Evolutionary conservation across 257 asterid genomes (phyloP).

Genomic region (Ligustrum vulgare): DNA sequence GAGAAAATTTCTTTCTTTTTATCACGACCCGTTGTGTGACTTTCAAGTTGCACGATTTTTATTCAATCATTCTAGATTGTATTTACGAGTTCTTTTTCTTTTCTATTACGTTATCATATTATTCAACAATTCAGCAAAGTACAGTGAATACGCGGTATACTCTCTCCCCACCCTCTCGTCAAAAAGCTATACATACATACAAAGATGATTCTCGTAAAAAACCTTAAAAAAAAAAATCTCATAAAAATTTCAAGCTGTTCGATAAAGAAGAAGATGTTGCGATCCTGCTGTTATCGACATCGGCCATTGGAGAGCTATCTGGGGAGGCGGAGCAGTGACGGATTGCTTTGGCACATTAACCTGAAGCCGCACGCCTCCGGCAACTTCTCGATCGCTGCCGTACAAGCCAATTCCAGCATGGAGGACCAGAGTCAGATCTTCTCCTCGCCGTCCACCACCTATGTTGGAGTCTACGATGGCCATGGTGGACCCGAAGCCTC

Average conservation of each 20-base stretch:
- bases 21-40: too few species aligned
- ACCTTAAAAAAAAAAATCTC: background rate
- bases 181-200: too few species aligned
- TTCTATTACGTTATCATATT: too few species aligned
- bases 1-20: too few species aligned
- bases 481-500: slow-evolving; percentile 35
- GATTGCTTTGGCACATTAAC: slow-evolving; percentile 25
- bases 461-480: slow-evolving; percentile 37
- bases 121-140: too few species aligned
- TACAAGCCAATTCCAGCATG: slow-evolving; percentile 30
- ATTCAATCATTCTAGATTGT: too few species aligned
- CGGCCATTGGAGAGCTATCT: slow-evolving; percentile 25
- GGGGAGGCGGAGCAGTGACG: slow-evolving; percentile 22
- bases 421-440: slow-evolving; percentile 38
- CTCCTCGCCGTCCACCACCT: slow-evolving; percentile 26
- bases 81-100: too few species aligned
- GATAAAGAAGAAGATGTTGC: background rate
- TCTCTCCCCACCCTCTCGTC: too few species aligned
- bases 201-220: background rate
- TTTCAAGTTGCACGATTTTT: too few species aligned
- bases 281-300: slow-evolving; percentile 19
- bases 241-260: background rate
- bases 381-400: slow-evolving; percentile 35
- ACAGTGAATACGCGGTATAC: too few species aligned
- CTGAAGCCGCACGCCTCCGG: slow-evolving; percentile 28